phyloP scores from a whole-genome alignment of 148 eudicot species.

The Rhododendron griersonianum region DNA sequence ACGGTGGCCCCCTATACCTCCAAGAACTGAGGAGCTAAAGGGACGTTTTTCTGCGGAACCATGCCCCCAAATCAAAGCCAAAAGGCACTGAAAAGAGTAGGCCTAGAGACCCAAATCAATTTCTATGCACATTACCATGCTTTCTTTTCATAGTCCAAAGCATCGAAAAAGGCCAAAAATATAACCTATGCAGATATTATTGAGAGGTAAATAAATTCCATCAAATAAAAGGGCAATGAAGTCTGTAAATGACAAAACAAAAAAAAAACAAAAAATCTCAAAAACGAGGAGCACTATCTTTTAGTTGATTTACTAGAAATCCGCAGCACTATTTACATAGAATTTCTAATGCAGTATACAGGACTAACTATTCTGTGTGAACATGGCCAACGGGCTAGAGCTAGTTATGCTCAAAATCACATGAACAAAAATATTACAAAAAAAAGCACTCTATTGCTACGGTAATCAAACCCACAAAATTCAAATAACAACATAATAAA shows the following conservation, averaged over 20 bases:
- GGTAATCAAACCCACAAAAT: not conserved
- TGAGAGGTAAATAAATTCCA: not conserved
- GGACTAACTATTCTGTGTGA: not conserved
- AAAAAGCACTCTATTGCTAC: not conserved
- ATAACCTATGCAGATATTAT: not conserved
- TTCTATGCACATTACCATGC: too few species aligned
- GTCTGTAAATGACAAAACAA: not conserved
- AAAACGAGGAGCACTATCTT: not conserved
- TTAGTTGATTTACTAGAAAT: not conserved
- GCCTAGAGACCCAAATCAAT: too few species aligned
- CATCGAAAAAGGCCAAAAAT: not conserved
- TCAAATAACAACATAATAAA: not conserved
- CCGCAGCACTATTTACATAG: not conserved
- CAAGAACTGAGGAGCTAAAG: too few species aligned
- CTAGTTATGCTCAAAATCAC: not conserved
- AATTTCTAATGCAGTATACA: not conserved
- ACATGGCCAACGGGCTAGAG: not conserved
- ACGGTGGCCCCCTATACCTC: too few species aligned
- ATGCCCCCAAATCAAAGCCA: too few species aligned
- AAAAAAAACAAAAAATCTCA: not conserved
- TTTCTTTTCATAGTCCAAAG: too few species aligned
- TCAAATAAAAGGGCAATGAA: not conserved
- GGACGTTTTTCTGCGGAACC: too few species aligned
- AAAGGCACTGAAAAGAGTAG: too few species aligned
- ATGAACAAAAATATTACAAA: not conserved